Evolutionary conservation across 306 rosid species (phyloP).

Genomic region (Aeschynomene evenia): DNA sequence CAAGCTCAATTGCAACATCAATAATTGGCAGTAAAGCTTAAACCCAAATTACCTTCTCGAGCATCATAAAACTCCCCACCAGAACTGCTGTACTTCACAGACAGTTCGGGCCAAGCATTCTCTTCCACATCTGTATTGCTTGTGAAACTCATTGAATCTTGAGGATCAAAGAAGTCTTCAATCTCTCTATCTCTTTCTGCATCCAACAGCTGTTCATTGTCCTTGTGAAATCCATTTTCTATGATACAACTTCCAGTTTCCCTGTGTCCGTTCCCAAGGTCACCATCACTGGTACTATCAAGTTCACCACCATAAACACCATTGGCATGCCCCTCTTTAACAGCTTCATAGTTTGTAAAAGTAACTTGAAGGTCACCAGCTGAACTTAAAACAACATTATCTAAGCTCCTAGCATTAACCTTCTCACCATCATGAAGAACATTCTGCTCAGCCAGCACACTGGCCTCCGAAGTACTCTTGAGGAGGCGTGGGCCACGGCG

Average conservation of each 20-base stretch:
- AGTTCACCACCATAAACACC: slow-evolving; percentile 34
- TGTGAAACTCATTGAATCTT: slow-evolving; percentile 63
- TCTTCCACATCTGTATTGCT: slow-evolving; percentile 86
- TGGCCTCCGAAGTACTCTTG: slow-evolving; percentile 75
- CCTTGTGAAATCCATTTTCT: slow-evolving; percentile 32
- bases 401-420: slow-evolving; percentile 32
- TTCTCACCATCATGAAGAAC: slow-evolving; percentile 24
- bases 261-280: slow-evolving; percentile 32
- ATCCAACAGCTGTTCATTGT: slow-evolving; percentile 32
- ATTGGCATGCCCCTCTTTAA: slow-evolving; percentile 38
- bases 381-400: slow-evolving; percentile 39
- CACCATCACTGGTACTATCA: slow-evolving; percentile 32
- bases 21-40: not conserved
- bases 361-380: slow-evolving; percentile 45
- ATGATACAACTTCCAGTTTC: slow-evolving; percentile 38
- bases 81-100: slow-evolving; percentile 41
- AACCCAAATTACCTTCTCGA: slow-evolving; percentile 68
- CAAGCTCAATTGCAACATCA: not conserved
- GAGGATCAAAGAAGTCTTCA: slow-evolving; percentile 81
- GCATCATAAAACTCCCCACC: slow-evolving; percentile 82
- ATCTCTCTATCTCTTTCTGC: slow-evolving; percentile 52
- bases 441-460: slow-evolving; percentile 38
- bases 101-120: slow-evolving; percentile 49
- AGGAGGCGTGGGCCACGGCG: slow-evolving; percentile 89
- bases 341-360: slow-evolving; percentile 37